phyloP scores from a whole-genome alignment of 2,329 filamentous ascomycete species.

The Sporothrix sp. region DNA sequence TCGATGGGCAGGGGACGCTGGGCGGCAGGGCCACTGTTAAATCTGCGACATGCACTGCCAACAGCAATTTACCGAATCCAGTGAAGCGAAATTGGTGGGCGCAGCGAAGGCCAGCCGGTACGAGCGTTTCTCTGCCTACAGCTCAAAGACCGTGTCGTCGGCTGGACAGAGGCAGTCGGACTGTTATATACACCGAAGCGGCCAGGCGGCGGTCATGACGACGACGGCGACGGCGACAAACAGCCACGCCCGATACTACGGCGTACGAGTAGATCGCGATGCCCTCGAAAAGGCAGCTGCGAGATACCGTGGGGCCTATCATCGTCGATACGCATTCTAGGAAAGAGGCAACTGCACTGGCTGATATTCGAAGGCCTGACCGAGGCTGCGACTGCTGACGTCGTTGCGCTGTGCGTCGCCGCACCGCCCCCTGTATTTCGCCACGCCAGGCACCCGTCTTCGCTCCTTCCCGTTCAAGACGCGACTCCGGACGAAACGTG shows the following conservation, averaged over 20 bases:
- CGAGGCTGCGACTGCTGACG: slow-evolving; percentile 4
- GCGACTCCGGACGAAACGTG: slow-evolving; percentile 2
- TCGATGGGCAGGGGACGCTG: not conserved
- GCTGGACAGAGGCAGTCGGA: too few relatives aligned
- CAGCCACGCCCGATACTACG: too few relatives aligned
- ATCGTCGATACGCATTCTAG: not conserved
- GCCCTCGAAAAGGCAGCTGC: not conserved
- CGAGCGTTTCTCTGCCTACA: too few relatives aligned
- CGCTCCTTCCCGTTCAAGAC: slow-evolving; percentile 8
- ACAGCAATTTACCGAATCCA: slow-evolving; percentile 12
- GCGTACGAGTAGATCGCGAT: too few relatives aligned
- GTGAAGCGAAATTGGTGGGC: slow-evolving; percentile 9
- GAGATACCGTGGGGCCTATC: not conserved
- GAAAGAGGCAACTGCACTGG: not conserved
- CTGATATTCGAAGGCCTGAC: not conserved
- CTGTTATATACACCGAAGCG: too few relatives aligned
- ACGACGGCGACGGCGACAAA: too few relatives aligned
- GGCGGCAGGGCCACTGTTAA: too few relatives aligned
- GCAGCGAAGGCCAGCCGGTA: too few relatives aligned
- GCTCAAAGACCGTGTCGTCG: too few relatives aligned
- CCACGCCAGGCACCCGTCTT: slow-evolving; percentile 1
- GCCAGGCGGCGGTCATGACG: too few relatives aligned
- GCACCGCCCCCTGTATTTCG: not conserved
- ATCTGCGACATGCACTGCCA: not conserved
- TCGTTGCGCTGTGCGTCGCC: not conserved